phyloP scores from a whole-genome alignment of 176 grass and related monocot species.

The Paspalum notatum region DNA sequence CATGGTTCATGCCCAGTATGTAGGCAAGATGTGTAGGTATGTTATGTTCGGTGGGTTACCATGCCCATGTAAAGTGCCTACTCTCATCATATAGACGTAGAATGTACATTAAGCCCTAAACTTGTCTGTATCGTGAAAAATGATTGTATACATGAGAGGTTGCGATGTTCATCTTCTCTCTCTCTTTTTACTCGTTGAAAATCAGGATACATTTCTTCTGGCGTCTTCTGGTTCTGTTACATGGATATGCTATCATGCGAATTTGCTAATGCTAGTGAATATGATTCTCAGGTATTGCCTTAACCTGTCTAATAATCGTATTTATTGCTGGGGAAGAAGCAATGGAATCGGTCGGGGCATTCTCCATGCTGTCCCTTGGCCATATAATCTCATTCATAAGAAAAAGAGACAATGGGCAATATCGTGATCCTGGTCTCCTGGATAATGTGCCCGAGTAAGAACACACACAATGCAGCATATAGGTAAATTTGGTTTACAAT shows the following conservation, averaged over 20 bases:
- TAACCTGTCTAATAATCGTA: background rate
- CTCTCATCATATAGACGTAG: background rate
- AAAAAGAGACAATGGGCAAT: no score
- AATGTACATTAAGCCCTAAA: conserved; percentile 26
- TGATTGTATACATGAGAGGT: background rate
- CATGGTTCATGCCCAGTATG: conserved; percentile 81
- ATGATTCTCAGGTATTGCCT: background rate
- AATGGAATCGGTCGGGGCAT: no score
- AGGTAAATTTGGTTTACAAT: no score
- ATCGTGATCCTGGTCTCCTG: no score
- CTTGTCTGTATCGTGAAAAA: conserved; percentile 11
- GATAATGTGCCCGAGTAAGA: background rate
- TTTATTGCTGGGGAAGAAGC: no score
- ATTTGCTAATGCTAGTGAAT: background rate
- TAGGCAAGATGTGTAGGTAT: conserved; percentile 67
- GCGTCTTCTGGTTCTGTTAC: background rate
- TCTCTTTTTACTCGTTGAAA: background rate
- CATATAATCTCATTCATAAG: no score
- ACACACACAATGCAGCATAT: no score
- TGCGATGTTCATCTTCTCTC: background rate
- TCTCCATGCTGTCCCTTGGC: no score
- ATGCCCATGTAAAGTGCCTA: background rate
- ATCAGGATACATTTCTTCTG: background rate
- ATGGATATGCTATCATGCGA: background rate
- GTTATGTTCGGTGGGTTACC: background rate